phyloP scores from a whole-genome alignment of 805 yeast species.

The Saturnispora gosingensis region DNA sequence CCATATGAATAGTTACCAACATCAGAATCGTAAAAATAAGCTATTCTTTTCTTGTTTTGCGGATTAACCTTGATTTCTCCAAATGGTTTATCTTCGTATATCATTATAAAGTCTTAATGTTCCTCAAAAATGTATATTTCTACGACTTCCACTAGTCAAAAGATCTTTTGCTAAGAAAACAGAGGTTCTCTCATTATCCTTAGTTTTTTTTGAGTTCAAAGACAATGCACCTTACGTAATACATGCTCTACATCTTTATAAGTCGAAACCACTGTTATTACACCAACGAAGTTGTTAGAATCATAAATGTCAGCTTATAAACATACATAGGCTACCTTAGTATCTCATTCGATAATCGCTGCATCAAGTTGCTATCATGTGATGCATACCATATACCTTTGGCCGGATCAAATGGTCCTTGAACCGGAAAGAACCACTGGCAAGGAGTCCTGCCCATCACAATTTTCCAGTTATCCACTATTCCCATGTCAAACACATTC shows the following conservation, averaged over 20 bases:
- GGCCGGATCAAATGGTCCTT: slow-evolving; percentile 15
- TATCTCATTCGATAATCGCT: slow-evolving; percentile 5
- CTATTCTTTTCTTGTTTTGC: slow-evolving; percentile 51
- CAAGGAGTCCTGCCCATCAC: slow-evolving; percentile 63
- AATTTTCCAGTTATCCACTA: slow-evolving; percentile 46
- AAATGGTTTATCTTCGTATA: slow-evolving; percentile 48
- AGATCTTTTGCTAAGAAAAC: background rate
- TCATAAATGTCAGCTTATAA: background rate
- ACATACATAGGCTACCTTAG: background rate
- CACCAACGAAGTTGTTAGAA: background rate
- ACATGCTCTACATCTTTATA: background rate
- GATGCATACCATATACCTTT: slow-evolving; percentile 46
- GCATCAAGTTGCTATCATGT: slow-evolving; percentile 20
- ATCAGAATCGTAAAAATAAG: slow-evolving; percentile 80
- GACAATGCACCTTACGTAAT: background rate
- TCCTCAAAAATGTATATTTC: background rate
- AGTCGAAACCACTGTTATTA: background rate
- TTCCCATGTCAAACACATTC: slow-evolving; percentile 70
- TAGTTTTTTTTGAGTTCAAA: background rate
- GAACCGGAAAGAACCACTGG: slow-evolving; percentile 66
- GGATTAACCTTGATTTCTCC: slow-evolving; percentile 52
- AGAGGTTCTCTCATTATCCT: background rate
- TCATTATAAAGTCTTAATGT: slow-evolving; percentile 22
- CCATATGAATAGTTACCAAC: slow-evolving; percentile 98
- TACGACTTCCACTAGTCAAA: background rate